Evolutionary conservation across 768 basidiomycete genomes (phyloP).

Genomic region (Lactarius akahatsu): DNA sequence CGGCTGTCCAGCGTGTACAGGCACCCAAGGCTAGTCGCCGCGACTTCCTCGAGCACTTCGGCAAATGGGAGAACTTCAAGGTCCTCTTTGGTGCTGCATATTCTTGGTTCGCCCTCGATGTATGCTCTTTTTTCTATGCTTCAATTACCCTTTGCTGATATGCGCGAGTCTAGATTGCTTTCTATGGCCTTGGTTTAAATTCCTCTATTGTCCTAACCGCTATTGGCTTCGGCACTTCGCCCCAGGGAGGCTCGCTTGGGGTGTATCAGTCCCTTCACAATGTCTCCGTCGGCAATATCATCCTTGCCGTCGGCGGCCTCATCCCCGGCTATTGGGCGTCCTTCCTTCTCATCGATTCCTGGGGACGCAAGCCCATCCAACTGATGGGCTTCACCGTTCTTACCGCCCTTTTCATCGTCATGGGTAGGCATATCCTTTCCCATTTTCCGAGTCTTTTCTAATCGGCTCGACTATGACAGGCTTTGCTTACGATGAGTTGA

Average conservation of each 20-base stretch:
- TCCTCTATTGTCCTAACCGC: slow-evolving; percentile 69
- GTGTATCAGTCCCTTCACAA: slow-evolving; percentile 59
- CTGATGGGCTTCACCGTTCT: slow-evolving; percentile 73
- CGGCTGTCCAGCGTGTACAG: slow-evolving; percentile 56
- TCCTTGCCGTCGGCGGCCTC: slow-evolving; percentile 73
- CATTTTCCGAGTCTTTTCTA: neutral
- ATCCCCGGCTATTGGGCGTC: slow-evolving; percentile 76
- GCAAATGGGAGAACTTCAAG: slow-evolving; percentile 76
- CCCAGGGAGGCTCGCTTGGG: slow-evolving; percentile 35
- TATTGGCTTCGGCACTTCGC: slow-evolving; percentile 66
- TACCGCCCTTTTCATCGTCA: slow-evolving; percentile 61
- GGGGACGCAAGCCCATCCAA: slow-evolving; percentile 84
- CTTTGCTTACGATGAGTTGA: slow-evolving; percentile 64
- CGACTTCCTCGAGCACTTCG: slow-evolving; percentile 71
- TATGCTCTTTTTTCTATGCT: slow-evolving; percentile 46
- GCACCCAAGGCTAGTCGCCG: slow-evolving; percentile 65
- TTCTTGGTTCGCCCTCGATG: slow-evolving; percentile 89
- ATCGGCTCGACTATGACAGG: slow-evolving; percentile 40
- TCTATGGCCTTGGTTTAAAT: slow-evolving; percentile 88
- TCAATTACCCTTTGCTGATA: neutral
- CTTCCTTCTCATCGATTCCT: slow-evolving; percentile 66
- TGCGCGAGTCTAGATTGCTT: slow-evolving; percentile 57
- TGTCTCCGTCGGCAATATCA: slow-evolving; percentile 70
- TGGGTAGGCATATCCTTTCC: slow-evolving; percentile 49
- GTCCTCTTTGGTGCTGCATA: slow-evolving; percentile 74